Percentiles rank a stretch among this genome's conserved stretches.
These are phyloP conservation scores for Iris pallida DNA, from an alignment of 116 monocot genomes.

Conservation along the genomic window DNA sequence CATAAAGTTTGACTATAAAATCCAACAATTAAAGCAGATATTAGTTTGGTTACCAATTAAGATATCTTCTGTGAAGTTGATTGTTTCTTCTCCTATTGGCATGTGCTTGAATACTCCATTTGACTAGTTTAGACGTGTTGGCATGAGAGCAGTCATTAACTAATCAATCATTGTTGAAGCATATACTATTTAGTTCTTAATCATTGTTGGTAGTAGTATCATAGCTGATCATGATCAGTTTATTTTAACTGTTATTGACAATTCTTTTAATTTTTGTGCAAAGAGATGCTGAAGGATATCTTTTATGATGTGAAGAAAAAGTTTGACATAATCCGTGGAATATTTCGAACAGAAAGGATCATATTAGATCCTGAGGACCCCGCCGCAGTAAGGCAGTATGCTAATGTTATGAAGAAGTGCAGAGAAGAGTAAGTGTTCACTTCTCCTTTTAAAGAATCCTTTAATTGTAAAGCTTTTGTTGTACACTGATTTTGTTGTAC, in stretches of 20 bases:
- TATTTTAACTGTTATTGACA: neutral
- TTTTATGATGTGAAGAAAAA: constrained; percentile 95
- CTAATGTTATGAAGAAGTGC: constrained; percentile 70
- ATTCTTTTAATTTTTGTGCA: constrained; percentile 3
- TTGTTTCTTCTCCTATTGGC: no score
- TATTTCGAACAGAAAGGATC: constrained; percentile 86
- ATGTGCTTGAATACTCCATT: no score
- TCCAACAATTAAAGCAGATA: no score
- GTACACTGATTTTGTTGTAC: neutral
- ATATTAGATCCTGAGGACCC: constrained; percentile 89
- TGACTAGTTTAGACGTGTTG: no score
- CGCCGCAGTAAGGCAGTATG: constrained; percentile 76
- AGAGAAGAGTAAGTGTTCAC: constrained; percentile 72
- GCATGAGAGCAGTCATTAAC: no score
- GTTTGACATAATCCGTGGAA: constrained; percentile 69
- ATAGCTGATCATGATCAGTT: neutral
- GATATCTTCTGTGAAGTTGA: no score
- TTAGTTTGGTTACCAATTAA: no score
- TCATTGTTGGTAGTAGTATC: no score
- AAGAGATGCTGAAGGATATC: constrained; percentile 88
- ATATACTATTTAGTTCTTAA: no score
- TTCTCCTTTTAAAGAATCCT: neutral
- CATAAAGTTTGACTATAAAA: no score
- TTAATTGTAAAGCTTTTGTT: neutral
- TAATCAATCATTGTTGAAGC: no score